These are phyloP conservation scores for Avena eriantha DNA, from an alignment of 176 grass and related monocot genomes.

Conservation along the genomic window DNA sequence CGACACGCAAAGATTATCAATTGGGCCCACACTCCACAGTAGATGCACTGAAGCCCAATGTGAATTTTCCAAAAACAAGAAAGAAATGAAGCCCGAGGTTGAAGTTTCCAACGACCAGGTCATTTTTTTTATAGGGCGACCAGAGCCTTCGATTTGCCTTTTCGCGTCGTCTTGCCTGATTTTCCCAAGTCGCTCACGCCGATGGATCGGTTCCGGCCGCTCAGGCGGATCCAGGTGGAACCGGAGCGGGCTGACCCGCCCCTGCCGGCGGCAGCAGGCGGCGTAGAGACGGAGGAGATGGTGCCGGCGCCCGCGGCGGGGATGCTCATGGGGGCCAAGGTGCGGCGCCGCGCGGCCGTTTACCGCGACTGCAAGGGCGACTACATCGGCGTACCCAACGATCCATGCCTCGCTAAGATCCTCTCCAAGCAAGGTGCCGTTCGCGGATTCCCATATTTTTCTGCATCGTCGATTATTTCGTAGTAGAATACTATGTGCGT, in stretches of 20 bases:
- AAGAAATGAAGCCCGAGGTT: not conserved
- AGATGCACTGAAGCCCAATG: not conserved
- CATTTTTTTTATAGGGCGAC: no score
- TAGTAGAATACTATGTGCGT: not conserved
- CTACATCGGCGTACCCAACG: conserved; percentile 82
- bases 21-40: not conserved
- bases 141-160: not conserved
- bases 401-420: conserved; percentile 80
- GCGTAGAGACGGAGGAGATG: conserved; percentile 23
- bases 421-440: conserved; percentile 82
- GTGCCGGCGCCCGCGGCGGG: conserved; percentile 37
- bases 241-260: conserved; percentile 30
- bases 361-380: conserved; percentile 77
- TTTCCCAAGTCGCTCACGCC: conserved; percentile 24
- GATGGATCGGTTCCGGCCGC: conserved; percentile 81
- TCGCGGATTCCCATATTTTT: not conserved
- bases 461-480: not conserved
- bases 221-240: conserved; percentile 69
- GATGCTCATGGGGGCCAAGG: conserved; percentile 68
- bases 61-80: no score
- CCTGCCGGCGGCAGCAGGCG: not conserved
- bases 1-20: not conserved
- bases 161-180: conserved; percentile 30
- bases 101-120: not conserved
- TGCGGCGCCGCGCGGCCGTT: conserved; percentile 67